Evolutionary conservation across 2,329 filamentous ascomycete species (phyloP).

Genomic region (Colletotrichum phormii): DNA sequence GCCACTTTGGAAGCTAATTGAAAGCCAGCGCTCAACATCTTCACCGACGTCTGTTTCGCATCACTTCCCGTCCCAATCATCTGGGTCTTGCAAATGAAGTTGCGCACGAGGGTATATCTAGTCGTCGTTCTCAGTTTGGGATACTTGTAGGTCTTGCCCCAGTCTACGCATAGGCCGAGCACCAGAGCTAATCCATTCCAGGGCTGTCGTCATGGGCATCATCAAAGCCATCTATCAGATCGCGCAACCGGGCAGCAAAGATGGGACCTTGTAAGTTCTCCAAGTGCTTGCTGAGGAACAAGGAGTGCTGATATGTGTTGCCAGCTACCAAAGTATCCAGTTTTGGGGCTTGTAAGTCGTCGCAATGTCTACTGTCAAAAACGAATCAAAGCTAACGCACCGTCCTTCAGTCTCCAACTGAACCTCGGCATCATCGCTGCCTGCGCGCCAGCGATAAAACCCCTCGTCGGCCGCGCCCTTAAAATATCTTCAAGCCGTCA

Average conservation of each 20-base stretch:
- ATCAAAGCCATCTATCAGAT: conserved; percentile 53
- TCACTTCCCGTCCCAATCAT: conserved; percentile 55
- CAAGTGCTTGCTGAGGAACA: neutral
- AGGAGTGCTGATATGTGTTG: neutral
- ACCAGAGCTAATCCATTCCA: conserved; percentile 26
- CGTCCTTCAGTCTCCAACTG: conserved; percentile 50
- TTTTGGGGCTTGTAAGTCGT: conserved; percentile 49
- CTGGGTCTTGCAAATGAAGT: conserved; percentile 53
- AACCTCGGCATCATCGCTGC: conserved; percentile 53
- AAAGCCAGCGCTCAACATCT: conserved; percentile 51
- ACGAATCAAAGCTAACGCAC: neutral
- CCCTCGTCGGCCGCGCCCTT: conserved; percentile 47
- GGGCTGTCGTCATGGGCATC: conserved; percentile 53
- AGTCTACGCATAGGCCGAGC: neutral
- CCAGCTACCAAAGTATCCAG: conserved; percentile 40
- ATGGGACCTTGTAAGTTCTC: conserved; percentile 48
- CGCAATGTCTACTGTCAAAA: conserved; percentile 28
- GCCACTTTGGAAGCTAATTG: conserved; percentile 9
- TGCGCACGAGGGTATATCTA: conserved; percentile 51
- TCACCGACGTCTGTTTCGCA: conserved; percentile 57
- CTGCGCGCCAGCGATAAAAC: conserved; percentile 53
- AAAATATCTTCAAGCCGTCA: conserved; percentile 39
- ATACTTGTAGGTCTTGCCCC: conserved; percentile 46
- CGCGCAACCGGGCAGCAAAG: conserved; percentile 43
- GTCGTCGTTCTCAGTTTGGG: conserved; percentile 55